Base-by-base conservation (phyloP, 768 basidiomycete species). In the Tulasnella calospora region DNA sequence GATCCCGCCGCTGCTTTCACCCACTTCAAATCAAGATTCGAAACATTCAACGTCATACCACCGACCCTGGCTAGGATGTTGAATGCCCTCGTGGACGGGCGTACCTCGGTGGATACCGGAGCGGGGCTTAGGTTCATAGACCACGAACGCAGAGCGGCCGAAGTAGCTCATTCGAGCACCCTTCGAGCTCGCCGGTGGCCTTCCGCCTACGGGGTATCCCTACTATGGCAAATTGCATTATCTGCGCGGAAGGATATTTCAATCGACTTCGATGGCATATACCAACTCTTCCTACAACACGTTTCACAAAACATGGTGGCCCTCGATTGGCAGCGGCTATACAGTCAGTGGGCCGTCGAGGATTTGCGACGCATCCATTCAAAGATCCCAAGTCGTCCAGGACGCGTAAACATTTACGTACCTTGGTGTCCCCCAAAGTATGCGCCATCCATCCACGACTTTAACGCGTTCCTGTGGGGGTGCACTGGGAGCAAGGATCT, bases 1-100 rank as follows among this genome's bases (percentile, higher is more conserved):
- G 76, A 77, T 77, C 61, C 76, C 23, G 35, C 69, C 17, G 76
- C 38, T 5, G 35, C 76, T 6, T 71, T 77, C 61, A 21, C 36
- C 12, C 33, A 36, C 12, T 77, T 70, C 76, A 44, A 40, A 35
- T 71, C 41, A 67, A 71, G 69, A 38, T 77, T 36, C 61, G 55
- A 77, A 35, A 47, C 44, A 8, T 44, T 35, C 6, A 75, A 55
- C 51, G 13, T 75, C 74, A 35, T 75, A 27, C 74, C 41, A 15
- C 33, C 46, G 47, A 55, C n/a, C n/a, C 74, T 57, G 5, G 35
- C 35, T 10, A 30, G 46, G 10, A 55, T 9, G 36, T 75, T 35
- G 44, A 30, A 33, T 44, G 15, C 30, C 23, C 27, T 55, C 15
- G 41, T 30, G n/a, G 51, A 75, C 23, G 27, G 17, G n/a, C 30